These are phyloP conservation scores for Loxodes magnus DNA, from an alignment of 73 alveolate genomes.

Conservation along the genomic window DNA sequence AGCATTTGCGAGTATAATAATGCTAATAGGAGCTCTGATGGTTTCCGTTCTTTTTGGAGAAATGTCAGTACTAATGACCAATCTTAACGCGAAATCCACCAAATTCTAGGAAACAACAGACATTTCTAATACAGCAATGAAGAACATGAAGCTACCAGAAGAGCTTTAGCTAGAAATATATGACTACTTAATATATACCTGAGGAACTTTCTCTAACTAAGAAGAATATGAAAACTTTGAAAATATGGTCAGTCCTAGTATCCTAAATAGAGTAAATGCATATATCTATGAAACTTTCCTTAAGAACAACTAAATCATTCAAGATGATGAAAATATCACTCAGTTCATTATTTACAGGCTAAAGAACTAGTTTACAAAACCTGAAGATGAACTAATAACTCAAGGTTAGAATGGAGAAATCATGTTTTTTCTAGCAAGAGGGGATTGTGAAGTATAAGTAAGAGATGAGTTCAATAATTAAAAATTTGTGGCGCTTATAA, in stretches of 20 bases:
- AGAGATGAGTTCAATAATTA: conserved; percentile 23
- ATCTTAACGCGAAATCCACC: conserved; percentile 16
- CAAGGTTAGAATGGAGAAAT: conserved; percentile 13
- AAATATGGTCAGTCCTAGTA: conserved; percentile 22
- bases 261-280: conserved; percentile 3
- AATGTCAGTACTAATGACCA: conserved; percentile 25
- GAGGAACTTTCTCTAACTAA: conserved; percentile 24
- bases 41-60: conserved; percentile 47
- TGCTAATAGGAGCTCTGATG: conserved; percentile 37
- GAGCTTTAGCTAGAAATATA: conserved; percentile 13
- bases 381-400: background rate
- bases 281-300: background rate
- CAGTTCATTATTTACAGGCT: background rate
- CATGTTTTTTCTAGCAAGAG: conserved; percentile 40
- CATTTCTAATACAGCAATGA: conserved; percentile 36
- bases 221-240: conserved; percentile 35
- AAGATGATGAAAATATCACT: background rate
- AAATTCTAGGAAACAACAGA: conserved; percentile 12
- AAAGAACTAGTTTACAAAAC: background rate
- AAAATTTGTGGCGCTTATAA: conserved; percentile 46
- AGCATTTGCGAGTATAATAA: conserved; percentile 15
- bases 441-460: conserved; percentile 27
- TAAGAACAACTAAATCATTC: background rate
- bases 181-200: conserved; percentile 26
- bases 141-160: conserved; percentile 30